These are phyloP conservation scores for Suillus occidentalis DNA, from an alignment of 768 basidiomycete species.

Conservation along the genomic window DNA sequence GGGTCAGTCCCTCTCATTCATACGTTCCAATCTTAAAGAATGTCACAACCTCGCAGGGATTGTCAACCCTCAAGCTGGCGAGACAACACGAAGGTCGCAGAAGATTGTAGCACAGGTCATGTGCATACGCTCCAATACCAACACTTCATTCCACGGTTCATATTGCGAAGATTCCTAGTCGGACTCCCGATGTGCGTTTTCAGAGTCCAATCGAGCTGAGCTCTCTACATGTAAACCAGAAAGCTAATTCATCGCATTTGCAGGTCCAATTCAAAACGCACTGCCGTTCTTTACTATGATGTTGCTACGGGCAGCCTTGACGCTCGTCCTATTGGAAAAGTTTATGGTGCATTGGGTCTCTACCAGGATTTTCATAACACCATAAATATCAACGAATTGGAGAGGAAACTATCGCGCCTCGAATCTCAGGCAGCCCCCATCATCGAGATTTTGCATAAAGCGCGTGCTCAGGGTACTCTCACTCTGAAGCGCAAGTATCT, in stretches of 20 bases:
- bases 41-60: neutral
- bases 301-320: slow-evolving; percentile 10
- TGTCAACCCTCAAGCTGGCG: neutral
- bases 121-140: slow-evolving; percentile 7
- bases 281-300: slow-evolving; percentile 14
- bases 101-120: no score
- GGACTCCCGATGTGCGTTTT: slow-evolving; percentile 4
- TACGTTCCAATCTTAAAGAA: neutral
- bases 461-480: slow-evolving; percentile 7
- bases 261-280: no score
- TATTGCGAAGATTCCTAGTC: slow-evolving; percentile 9
- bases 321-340: slow-evolving; percentile 10
- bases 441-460: slow-evolving; percentile 18
- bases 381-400: slow-evolving; percentile 28
- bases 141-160: slow-evolving; percentile 14
- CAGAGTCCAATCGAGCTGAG: neutral
- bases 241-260: neutral
- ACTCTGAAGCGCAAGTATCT: slow-evolving; percentile 29
- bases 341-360: slow-evolving; percentile 20
- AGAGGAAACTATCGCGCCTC: slow-evolving; percentile 27
- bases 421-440: slow-evolving; percentile 28
- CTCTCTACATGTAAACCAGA: neutral
- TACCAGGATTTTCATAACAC: slow-evolving; percentile 26
- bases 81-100: neutral
- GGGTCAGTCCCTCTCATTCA: neutral